phyloP scores from a whole-genome alignment of 2,329 filamentous ascomycete genomes.

The Lasiodiplodia sp. region DNA sequence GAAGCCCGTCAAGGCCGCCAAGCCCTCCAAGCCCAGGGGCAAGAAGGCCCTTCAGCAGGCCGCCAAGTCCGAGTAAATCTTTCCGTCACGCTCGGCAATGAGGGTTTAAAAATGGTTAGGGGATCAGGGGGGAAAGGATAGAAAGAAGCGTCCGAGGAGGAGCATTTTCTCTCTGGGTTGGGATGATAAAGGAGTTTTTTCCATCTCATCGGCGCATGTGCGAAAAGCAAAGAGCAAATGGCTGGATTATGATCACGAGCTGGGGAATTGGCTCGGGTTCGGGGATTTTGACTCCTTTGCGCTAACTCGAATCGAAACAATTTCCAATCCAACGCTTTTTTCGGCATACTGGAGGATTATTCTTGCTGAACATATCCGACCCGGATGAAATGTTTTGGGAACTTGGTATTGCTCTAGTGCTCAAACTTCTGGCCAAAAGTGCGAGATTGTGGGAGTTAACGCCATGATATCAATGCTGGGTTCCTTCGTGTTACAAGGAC shows the following conservation, averaged over 20 bases:
- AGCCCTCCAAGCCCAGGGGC: conserved; percentile 78
- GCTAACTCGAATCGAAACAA: conserved; percentile 26
- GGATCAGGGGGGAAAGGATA: conserved; percentile 7
- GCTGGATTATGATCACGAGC: conserved; percentile 26
- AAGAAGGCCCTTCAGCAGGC: conserved; percentile 64
- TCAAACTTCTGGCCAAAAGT: background rate
- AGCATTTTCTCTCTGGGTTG: conserved; percentile 19
- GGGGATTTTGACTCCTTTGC: conserved; percentile 24
- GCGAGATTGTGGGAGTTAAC: background rate
- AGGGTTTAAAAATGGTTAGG: conserved; percentile 18
- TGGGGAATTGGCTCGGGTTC: conserved; percentile 22
- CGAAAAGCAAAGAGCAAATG: conserved; percentile 17
- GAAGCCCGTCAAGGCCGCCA: conserved; percentile 76
- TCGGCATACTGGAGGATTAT: background rate
- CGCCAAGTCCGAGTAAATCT: conserved; percentile 57
- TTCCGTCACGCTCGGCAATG: background rate
- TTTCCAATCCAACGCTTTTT: conserved; percentile 20
- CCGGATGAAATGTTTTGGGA: background rate
- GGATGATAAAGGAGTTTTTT: conserved; percentile 19
- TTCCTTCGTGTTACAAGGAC: background rate
- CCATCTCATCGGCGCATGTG: conserved; percentile 24
- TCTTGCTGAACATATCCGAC: background rate
- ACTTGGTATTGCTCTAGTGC: background rate
- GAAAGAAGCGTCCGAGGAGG: conserved; percentile 19
- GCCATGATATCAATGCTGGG: background rate